Evolutionary conservation across 225 moss, liverwort and hornwort species (phyloP).

Genomic region (Climacium dendroides): DNA sequence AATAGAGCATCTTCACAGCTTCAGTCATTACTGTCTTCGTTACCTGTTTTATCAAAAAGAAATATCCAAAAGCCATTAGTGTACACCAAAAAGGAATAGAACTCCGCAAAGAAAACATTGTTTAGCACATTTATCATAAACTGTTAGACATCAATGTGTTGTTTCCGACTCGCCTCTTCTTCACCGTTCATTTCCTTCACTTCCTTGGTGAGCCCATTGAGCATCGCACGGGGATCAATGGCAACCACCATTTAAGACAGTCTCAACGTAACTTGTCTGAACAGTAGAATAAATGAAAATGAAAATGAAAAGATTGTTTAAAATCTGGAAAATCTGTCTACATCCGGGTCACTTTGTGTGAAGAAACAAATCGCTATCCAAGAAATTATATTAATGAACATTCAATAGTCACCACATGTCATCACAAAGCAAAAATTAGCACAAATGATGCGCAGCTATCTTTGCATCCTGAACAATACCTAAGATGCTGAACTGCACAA

Average conservation of each 20-base stretch:
- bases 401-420: background rate
- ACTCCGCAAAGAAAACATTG: background rate
- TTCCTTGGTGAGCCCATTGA: conserved; percentile 67
- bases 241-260: background rate
- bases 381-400: background rate
- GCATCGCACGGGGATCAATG: conserved; percentile 47
- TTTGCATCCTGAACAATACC: background rate
- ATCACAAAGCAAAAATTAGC: background rate
- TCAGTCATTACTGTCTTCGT: conserved; percentile 49
- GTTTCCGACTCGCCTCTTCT: background rate
- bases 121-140: background rate
- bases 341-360: background rate
- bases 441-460: background rate
- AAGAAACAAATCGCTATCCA: too few species aligned
- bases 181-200: conserved; percentile 19
- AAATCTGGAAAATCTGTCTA: background rate
- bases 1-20: conserved; percentile 54
- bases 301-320: background rate
- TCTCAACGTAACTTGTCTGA: background rate
- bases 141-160: background rate
- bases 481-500: background rate
- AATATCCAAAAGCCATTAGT: background rate
- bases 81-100: background rate
- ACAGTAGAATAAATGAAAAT: background rate
- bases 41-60: background rate